Base-by-base conservation (phyloP, 83 land plant genomes). In the Picea abies region DNA sequence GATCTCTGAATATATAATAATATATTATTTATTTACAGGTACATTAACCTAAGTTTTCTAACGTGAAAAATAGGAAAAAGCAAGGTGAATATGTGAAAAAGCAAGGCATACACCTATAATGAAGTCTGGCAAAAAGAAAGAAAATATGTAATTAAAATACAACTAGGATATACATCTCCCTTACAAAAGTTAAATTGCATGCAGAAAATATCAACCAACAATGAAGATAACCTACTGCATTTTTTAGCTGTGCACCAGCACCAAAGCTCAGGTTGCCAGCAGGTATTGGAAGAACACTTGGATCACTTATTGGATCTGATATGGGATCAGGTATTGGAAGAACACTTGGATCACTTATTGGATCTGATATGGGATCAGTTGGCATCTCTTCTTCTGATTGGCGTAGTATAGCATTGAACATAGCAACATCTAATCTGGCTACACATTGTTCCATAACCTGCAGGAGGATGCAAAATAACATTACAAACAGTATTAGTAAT, bases 241-340 rank as follows among this genome's bases (percentile, higher is more conserved):
- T 94, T 84, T 97, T 97, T 16, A 97, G 94, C 61, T 96, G 98
- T n/a, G 99, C 98, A 14, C 99, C 99, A 79, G 92, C 89, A 63
- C 98, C 98, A 86, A 97, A 97, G 75, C 94, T 96, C 82, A 97
- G 86, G 63, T 90, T 85, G 17, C 94, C 98, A 70, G 90, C 90
- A 15, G 94, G 93, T 80, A 97, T 97, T 39, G 99, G 99, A 76
- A 97, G 91, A 82, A 94, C 99, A 71, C 89, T 91, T 37, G 91
- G 79, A 80, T 97, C 96, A 35, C 87, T 84, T 60, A 97, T 93
- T 2, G 99, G 99, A 89, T 97, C 99, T 56, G 98, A 94, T 32
- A 97, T 83, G 44, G 99, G 99, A 89, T 97, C 99, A 16, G 98
- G 93, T 80, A 97, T 97, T 39, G 99, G 99, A 76, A 97, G 91